Base-by-base conservation (phyloP, 805 yeast species). In the Kuraishia borneana region DNA sequence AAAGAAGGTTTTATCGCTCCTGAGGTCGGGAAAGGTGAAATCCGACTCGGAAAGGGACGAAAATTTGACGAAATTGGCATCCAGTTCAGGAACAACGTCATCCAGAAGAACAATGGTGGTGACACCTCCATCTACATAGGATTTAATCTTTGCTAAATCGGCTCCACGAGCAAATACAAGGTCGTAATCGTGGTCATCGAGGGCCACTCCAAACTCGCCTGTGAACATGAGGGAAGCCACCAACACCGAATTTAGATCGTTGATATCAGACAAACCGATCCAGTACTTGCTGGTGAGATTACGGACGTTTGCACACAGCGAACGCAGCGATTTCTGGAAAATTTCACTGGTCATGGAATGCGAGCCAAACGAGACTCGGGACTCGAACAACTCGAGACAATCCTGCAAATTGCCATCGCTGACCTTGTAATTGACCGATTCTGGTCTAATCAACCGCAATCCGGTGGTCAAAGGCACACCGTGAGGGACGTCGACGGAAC, bases 401-500 rank as follows among this genome's bases (percentile, higher is more conserved):
- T 84, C 95, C 40, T 70, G 67, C 38, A 84, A 50, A 43, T 73
- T 76, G 3, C 95, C 95, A 50, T 82, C 79, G 44, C 95, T 63
- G 17, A 80, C 49, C 41, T 69, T 70, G 50, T 78, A 81, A 23
- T 72, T 76, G 18, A 69, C 63, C 29, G 83, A 65, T 6, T 13
- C 28, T 12, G 7, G 28, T 12, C 28, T 6, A 7, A 6, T 6
- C 18, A 87, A 68, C 31, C 73, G 72, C 36, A 83, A 56, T 0
- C 94, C 94, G 2, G 82, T 68, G 17, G 78, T 63, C 36, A 87
- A 61, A 1, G 83, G 79, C 38, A 71, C 51, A 4, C 84, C 83
- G 48, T 73, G 76, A 17, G 88, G 92, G 21, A 82, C 73, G 43
- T 80, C 75, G 31, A 74, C 73, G 33, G 85, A 79, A 41, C 92